phyloP scores from a whole-genome alignment of 495 filamentous ascomycete genomes.

The Chaetomium fimeti region DNA sequence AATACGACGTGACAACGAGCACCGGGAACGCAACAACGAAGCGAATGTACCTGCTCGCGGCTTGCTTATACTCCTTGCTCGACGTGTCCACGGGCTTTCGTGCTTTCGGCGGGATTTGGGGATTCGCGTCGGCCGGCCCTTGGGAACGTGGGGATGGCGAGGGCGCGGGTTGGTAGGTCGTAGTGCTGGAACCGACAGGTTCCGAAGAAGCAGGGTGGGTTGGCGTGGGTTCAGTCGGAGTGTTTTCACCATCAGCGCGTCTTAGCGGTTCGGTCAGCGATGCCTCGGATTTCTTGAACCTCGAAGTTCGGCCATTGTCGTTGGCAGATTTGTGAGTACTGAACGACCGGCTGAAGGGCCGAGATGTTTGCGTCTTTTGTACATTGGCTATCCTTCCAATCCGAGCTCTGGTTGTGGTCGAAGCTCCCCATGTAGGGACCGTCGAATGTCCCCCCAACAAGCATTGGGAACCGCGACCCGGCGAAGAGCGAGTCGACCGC shows the following conservation, averaged over 20 bases:
- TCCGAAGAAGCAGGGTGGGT: neutral
- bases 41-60: slow-evolving; percentile 39
- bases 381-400: neutral
- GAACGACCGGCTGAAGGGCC: too few species aligned
- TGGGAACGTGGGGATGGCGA: neutral
- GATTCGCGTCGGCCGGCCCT: neutral
- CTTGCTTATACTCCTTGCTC: slow-evolving; percentile 43
- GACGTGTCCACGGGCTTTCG: slow-evolving; percentile 32
- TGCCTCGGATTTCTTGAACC: neutral
- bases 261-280: neutral
- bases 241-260: neutral
- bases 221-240: neutral
- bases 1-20: slow-evolving; percentile 47
- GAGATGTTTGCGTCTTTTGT: neutral
- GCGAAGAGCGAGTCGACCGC: neutral
- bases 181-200: neutral
- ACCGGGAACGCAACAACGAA: slow-evolving; percentile 48
- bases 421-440: neutral
- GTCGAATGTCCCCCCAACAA: neutral
- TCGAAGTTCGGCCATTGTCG: neutral
- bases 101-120: neutral
- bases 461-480: neutral
- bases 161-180: neutral
- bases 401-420: neutral
- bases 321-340: neutral